Percentiles rank a stretch among this genome's conserved stretches.
These are phyloP conservation scores for Penicillium antarcticum DNA, from an alignment of 495 filamentous ascomycete genomes.

Conservation along the genomic window DNA sequence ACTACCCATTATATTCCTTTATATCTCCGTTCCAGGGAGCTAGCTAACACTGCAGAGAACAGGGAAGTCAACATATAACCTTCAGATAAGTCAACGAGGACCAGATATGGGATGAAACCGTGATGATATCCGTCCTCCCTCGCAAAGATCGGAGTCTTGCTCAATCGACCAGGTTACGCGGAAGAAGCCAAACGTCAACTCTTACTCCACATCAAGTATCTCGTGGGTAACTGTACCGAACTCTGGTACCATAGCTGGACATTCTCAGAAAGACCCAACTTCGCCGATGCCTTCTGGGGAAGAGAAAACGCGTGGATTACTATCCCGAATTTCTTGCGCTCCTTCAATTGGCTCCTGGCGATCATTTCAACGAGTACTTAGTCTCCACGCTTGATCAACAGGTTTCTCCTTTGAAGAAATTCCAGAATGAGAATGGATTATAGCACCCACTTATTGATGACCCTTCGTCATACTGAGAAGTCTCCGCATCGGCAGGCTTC, in stretches of 20 bases:
- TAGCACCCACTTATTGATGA: slow-evolving; percentile 61
- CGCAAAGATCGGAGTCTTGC: slow-evolving; percentile 60
- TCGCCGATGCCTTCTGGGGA: slow-evolving; percentile 58
- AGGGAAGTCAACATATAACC: slow-evolving; percentile 6
- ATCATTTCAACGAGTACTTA: slow-evolving; percentile 50
- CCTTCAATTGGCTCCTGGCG: slow-evolving; percentile 41
- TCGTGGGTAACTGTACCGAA: slow-evolving; percentile 55
- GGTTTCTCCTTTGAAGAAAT: slow-evolving; percentile 44
- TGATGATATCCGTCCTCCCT: slow-evolving; percentile 69
- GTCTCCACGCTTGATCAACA: slow-evolving; percentile 52
- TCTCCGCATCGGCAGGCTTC: slow-evolving; percentile 61
- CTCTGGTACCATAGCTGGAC: slow-evolving; percentile 52
- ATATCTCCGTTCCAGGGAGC: too few species aligned
- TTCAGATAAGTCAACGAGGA: slow-evolving; percentile 2
- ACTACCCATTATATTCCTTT: too few species aligned
- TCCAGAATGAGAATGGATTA: slow-evolving; percentile 48
- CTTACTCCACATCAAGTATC: slow-evolving; percentile 59
- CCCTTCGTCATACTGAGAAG: slow-evolving; percentile 53
- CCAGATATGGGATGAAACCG: slow-evolving; percentile 24
- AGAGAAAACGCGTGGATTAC: slow-evolving; percentile 58
- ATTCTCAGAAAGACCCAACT: slow-evolving; percentile 46
- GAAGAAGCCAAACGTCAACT: slow-evolving; percentile 63
- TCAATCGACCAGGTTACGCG: slow-evolving; percentile 55
- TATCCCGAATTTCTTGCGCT: slow-evolving; percentile 61
- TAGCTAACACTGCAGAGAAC: neutral